phyloP scores from a whole-genome alignment of 2,329 filamentous ascomycete species.

The Fusarium devonianum region DNA sequence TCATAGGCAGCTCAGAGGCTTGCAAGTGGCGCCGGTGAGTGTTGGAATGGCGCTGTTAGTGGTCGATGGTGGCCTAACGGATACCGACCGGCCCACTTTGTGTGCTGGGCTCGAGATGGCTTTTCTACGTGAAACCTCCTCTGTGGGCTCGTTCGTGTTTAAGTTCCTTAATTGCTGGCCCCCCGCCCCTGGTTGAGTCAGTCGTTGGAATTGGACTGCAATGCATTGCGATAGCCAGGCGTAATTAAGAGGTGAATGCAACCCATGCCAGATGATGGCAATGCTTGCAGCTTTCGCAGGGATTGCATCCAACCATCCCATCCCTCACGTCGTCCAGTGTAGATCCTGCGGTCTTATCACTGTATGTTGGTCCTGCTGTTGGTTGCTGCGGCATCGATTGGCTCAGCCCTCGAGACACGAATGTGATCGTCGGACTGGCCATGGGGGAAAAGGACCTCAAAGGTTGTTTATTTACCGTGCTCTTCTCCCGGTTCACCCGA shows the following conservation, averaged over 20 bases:
- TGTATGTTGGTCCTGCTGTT: background rate
- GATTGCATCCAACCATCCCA: background rate
- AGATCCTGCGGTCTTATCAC: background rate
- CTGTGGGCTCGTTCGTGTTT: no score
- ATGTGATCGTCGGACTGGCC: background rate
- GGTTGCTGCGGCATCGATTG: background rate
- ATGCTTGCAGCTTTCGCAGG: conserved; percentile 10
- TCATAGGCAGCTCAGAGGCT: no score
- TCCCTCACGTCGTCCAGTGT: background rate
- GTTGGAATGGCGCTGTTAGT: no score
- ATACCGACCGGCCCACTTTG: no score
- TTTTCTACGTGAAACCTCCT: no score
- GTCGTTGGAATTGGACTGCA: no score
- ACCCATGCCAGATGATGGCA: conserved; percentile 17
- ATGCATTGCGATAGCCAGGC: background rate
- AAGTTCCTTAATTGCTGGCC: no score
- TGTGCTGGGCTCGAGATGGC: no score
- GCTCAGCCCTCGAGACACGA: background rate
- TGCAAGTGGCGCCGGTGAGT: no score
- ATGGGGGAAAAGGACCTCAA: background rate
- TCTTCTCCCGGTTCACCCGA: conserved; percentile 20
- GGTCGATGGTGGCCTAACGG: no score
- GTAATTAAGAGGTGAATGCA: no score
- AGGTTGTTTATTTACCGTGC: conserved; percentile 12
- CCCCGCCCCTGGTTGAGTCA: no score